A percentile compares a stretch with the other conserved stretches of the same genome.
Conservation (phyloP, 345 rosid genomes). For the Salix viminalis region DNA sequence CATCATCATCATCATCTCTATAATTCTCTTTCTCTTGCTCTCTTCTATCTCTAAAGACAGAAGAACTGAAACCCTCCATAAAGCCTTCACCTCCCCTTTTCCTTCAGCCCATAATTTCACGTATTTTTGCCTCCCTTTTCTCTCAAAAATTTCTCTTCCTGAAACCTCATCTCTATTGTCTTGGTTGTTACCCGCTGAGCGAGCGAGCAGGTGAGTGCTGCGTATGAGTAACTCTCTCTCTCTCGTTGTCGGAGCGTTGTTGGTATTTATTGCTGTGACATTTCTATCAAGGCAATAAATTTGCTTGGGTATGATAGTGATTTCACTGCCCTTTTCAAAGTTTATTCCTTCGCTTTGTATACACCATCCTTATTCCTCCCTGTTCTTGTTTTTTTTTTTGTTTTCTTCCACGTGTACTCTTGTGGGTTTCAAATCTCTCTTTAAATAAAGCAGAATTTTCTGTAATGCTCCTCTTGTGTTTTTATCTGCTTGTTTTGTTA, state of each 20-base stretch:
- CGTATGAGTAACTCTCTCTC: background rate
- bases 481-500: conserved; percentile 50
- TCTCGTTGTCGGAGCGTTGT: background rate
- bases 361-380: conserved; percentile 26
- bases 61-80: background rate
- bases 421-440: conserved; percentile 25
- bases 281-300: conserved; percentile 25
- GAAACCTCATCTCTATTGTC: background rate
- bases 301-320: conserved; percentile 52
- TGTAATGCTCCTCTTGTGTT: conserved; percentile 28
- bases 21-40: conserved; percentile 10
- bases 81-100: conserved; percentile 2
- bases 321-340: conserved; percentile 87
- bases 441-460: background rate
- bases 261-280: conserved; percentile 13
- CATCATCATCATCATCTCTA: conserved; percentile 39
- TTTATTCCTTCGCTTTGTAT: conserved; percentile 83
- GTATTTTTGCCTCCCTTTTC: conserved; percentile 10
- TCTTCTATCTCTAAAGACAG: background rate
- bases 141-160: background rate
- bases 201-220: conserved; percentile 35
- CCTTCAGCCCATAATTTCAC: conserved; percentile 18
- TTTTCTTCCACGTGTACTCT: conserved; percentile 24
- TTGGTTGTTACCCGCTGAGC: background rate
- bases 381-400: conserved; percentile 40